Base-by-base conservation (phyloP, 2,329 filamentous ascomycete genomes). In the Apiospora kogelbergensis region DNA sequence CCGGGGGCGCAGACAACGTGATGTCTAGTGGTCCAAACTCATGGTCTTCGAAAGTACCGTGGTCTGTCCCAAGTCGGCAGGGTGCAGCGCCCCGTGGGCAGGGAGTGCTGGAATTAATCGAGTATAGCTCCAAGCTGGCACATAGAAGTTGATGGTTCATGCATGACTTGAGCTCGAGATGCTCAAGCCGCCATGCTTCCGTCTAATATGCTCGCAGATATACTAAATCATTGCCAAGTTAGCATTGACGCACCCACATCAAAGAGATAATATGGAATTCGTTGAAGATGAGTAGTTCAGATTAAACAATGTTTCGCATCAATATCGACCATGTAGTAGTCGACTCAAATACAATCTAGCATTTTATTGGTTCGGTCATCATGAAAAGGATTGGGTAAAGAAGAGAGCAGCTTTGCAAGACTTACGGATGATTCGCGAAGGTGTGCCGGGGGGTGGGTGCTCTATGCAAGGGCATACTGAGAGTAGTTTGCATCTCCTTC, bases 251-350 rank as follows among this genome's bases (percentile, higher is more conserved):
- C 30, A n/a, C 53, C 9, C 3, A 37, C 11, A n/a, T 60, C 17
- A 37, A 37, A 7, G 30, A 37, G 9, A n/a, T 17, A 60, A 11
- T n/a, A 5, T 60, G 30, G 15, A 33, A 37, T n/a, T 3, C 9
- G 30, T 13, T 37, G 53, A 60, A 60, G 30, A 7, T 15, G 26
- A n/a, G 30, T 17, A 37, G 9, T 60, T 60, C 53, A 60, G 53
- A 60, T 17, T 37, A 22, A 60, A 60, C 53, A 60, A 60, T 65
- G 13, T 45, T 65, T 65, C 44, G 63, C 63, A 44, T 65, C 63
- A 45, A 26, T 24, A 33, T 65, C 63, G 41, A 22, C 63, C 41
- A 22, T 41, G 41, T 26, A 26, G 41, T 26, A 26, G 63, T 41
- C 22, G 20, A 65, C 30, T 65, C 63, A 45, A 45, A 30, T 65